phyloP scores from a whole-genome alignment of 148 eudicot genomes.

The Rhododendron molle region DNA sequence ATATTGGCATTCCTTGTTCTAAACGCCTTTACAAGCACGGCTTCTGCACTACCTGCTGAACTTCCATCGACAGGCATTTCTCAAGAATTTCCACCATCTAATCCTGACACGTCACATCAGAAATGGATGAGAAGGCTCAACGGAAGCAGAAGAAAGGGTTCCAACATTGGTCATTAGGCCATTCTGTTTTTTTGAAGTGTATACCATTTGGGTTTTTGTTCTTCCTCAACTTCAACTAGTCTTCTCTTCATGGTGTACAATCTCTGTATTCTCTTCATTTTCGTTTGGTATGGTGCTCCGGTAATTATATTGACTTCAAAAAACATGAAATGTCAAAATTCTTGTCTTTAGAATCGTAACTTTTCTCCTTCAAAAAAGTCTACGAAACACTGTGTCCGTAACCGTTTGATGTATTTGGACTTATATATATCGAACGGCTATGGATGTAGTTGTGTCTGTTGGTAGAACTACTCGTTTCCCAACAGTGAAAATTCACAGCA shows the following conservation, averaged over 20 bases:
- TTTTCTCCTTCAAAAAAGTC: not conserved
- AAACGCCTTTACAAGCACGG: constrained; percentile 79
- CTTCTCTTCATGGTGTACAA: not conserved
- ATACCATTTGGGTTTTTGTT: not conserved
- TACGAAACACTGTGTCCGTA: not conserved
- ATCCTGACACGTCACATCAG: constrained; percentile 47
- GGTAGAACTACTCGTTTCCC: not conserved
- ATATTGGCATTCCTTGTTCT: constrained; percentile 86
- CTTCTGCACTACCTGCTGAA: constrained; percentile 95
- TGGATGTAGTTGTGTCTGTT: not conserved
- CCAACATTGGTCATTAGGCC: constrained; percentile 25
- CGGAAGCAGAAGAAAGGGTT: constrained; percentile 28
- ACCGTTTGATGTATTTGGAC: too few relatives aligned
- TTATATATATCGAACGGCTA: not conserved
- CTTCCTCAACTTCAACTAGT: not conserved
- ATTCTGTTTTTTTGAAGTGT: not conserved
- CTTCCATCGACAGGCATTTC: constrained; percentile 50
- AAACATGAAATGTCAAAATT: not conserved
- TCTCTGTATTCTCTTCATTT: not conserved
- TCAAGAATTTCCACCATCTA: constrained; percentile 23
- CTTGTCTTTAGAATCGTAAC: too few relatives aligned
- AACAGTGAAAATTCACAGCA: not conserved
- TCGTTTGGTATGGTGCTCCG: not conserved
- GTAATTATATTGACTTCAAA: not conserved
- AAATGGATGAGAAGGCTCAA: constrained; percentile 64